Evolutionary conservation across 306 rosid species (phyloP), one percentile per base, ranked within the genome.

Genomic region (Lotus japonicus): DNA sequence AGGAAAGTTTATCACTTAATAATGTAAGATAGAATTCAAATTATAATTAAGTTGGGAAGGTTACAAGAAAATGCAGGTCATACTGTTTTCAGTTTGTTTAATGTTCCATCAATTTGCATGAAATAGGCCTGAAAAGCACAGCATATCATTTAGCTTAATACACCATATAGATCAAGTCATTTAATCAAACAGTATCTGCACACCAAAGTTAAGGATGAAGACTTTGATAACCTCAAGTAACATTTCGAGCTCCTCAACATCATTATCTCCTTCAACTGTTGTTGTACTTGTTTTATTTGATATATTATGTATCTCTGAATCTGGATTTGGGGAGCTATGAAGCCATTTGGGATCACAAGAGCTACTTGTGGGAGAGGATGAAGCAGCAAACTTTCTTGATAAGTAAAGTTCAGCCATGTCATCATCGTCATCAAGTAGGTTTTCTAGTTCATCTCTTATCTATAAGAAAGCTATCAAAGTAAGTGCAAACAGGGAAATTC

Each of bases 391-490:
- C 70, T 90, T 90, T 79, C 89, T 85, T 28, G 96, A 87, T 56
- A 90, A 79, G 82, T 85, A 90, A 75, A 90, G 96, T 58, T 90
- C 91, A 16, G 89, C 91, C 96, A 90, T 87, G 67, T 90, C 94
- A 5, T 77, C 91, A 0, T 90, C 95, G 11, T 90, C 96, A 39
- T 90, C 95, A 14, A 90, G 95, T 74, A 90, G 85, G 68, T 84
- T 90, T 77, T 90, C 96, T 11, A 87, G 80, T 75, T 87, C 96
- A 45, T 90, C 96, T 64, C 95, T 85, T 36, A 90, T 84, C 96
- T 90, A 72, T 26, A 76, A 64, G 48, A 69, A 64, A 23, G 48
- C 21, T 16, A 19, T 33, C 21, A 41, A 56, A 46, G 58, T 66
- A 60, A 54, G 51, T 48, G 15, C 63, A 33, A 57, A 55, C 17